A percentile compares a stretch with the other conserved stretches of the same genome.
Evolutionary conservation across 2,329 filamentous ascomycete species (phyloP).

Genomic region (Pseudomassariella vexata): DNA sequence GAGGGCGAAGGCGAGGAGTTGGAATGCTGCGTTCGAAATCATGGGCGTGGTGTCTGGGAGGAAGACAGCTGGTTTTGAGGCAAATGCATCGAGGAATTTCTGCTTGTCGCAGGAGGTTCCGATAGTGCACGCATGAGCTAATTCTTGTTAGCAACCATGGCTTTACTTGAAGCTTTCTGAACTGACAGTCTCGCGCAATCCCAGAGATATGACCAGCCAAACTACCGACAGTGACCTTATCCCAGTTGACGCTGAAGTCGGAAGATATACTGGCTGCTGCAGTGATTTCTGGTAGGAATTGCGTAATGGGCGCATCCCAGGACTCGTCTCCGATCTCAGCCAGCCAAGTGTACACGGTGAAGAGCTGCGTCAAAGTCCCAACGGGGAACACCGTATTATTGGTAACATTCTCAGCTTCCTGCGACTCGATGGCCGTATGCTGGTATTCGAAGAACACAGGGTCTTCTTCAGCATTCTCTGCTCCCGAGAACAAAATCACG

Average conservation of each 20-base stretch:
- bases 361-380: constrained; percentile 24
- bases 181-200: constrained; percentile 14
- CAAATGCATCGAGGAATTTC: constrained; percentile 11
- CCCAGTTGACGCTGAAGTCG: constrained; percentile 11
- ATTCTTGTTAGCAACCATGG: constrained; percentile 2
- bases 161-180: no score
- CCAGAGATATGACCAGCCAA: constrained; percentile 18
- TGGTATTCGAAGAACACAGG: constrained; percentile 17
- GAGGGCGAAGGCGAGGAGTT: constrained; percentile 17
- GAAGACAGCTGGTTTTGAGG: constrained; percentile 10
- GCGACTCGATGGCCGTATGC: constrained; percentile 11
- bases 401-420: constrained; percentile 9
- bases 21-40: constrained; percentile 18
- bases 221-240: constrained; percentile 14
- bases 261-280: not conserved
- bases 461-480: constrained; percentile 4
- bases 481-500: constrained; percentile 16
- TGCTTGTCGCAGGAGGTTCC: not conserved
- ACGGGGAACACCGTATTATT: constrained; percentile 19
- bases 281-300: constrained; percentile 18
- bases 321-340: constrained; percentile 18
- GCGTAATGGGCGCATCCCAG: constrained; percentile 22
- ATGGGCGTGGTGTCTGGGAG: constrained; percentile 18
- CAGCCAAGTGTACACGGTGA: constrained; percentile 28
- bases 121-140: constrained; percentile 2